Evolutionary conservation across 495 filamentous ascomycete species (phyloP).

Genomic region (Terfezia boudieri): DNA sequence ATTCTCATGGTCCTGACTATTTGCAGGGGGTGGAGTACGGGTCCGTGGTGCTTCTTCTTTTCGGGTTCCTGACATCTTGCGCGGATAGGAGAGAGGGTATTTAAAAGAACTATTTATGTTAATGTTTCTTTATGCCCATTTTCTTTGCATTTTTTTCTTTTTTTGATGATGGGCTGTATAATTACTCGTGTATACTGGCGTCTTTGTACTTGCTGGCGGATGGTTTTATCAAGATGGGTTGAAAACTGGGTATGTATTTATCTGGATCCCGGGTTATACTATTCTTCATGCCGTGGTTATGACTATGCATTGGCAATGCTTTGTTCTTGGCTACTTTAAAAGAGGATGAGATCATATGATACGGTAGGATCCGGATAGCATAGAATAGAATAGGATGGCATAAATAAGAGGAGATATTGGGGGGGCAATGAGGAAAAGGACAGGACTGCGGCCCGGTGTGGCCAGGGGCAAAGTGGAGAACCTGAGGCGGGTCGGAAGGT

Average conservation of each 20-base stretch:
- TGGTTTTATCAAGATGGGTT: background rate
- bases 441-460: too few relatives aligned
- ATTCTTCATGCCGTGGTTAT: background rate
- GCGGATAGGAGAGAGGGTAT: too few relatives aligned
- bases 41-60: background rate
- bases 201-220: background rate
- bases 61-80: background rate
- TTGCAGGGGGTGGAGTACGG: background rate
- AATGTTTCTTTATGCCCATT: background rate
- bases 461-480: too few relatives aligned
- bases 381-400: too few relatives aligned
- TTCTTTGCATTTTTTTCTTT: background rate
- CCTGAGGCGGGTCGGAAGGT: too few relatives aligned
- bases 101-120: background rate
- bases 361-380: too few relatives aligned
- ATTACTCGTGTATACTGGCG: slow-evolving; percentile 11
- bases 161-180: slow-evolving; percentile 24
- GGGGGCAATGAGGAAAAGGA: too few relatives aligned
- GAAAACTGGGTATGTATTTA: background rate
- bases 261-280: slow-evolving; percentile 16
- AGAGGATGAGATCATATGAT: too few relatives aligned
- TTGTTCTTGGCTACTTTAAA: too few relatives aligned
- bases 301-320: too few relatives aligned
- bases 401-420: too few relatives aligned
- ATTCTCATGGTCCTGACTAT: background rate